Percentiles rank a stretch among this genome's conserved stretches.
These are phyloP conservation scores for Moesziomyces parantarcticus DNA, from an alignment of 1,284 basidiomycete genomes.

Conservation along the genomic window DNA sequence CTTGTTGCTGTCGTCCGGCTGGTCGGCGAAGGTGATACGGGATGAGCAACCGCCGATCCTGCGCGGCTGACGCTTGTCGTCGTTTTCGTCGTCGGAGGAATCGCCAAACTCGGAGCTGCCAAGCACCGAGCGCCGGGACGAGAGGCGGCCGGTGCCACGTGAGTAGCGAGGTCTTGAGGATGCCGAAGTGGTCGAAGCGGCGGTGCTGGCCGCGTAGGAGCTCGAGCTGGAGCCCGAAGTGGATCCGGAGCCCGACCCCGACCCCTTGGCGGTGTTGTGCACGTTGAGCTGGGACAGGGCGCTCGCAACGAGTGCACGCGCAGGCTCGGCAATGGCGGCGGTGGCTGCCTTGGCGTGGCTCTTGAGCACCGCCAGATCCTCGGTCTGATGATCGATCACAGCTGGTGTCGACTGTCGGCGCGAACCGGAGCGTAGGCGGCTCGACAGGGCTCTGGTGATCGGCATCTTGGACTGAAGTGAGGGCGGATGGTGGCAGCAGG, in stretches of 20 bases:
- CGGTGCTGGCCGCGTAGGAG: slow-evolving; percentile 6
- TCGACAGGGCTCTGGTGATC: slow-evolving; percentile 41
- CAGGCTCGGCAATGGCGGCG: slow-evolving; percentile 1
- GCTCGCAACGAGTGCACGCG: slow-evolving; percentile 23
- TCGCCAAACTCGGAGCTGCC: slow-evolving; percentile 47
- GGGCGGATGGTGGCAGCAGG: too few relatives aligned
- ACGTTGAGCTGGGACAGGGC: slow-evolving; percentile 30
- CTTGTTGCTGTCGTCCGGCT: slow-evolving; percentile 64
- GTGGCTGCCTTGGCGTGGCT: slow-evolving; percentile 13
- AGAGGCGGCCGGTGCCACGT: slow-evolving; percentile 21
- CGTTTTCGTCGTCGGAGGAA: slow-evolving; percentile 49
- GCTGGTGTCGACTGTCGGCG: slow-evolving; percentile 13
- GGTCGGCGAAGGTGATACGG: slow-evolving; percentile 8
- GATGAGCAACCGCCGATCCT: slow-evolving; percentile 54
- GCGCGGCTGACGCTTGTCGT: slow-evolving; percentile 7
- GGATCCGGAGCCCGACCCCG: background rate
- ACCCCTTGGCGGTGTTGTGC: slow-evolving; percentile 14
- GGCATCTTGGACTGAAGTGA: slow-evolving; percentile 17
- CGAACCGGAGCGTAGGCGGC: slow-evolving; percentile 25
- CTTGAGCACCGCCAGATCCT: slow-evolving; percentile 28
- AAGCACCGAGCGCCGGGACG: slow-evolving; percentile 38
- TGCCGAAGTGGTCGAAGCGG: slow-evolving; percentile 16
- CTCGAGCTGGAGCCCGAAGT: background rate
- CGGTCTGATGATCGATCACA: slow-evolving; percentile 3
- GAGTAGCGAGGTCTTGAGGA: slow-evolving; percentile 19